Percentiles rank a stretch among this genome's conserved stretches.
phyloP scores from a whole-genome alignment of 2,329 filamentous ascomycete genomes.

The Hypoxylon sp. region DNA sequence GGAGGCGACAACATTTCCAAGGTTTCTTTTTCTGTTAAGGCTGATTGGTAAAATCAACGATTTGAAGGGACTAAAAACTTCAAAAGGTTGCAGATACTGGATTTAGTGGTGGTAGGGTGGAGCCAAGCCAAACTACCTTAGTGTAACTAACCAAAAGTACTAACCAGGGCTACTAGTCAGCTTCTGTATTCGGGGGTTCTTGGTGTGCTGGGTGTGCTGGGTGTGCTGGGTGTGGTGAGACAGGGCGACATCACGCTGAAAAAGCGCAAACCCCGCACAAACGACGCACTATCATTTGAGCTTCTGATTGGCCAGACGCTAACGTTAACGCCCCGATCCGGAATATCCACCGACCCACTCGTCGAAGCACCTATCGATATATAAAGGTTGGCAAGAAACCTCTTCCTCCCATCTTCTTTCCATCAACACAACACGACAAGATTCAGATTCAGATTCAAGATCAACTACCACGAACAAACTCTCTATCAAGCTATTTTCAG shows the following conservation, averaged over 20 bases:
- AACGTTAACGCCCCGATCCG: conserved; percentile 26
- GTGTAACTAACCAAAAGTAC: conserved; percentile 6
- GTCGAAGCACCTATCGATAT: conserved; percentile 19
- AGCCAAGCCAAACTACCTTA: conserved; percentile 17
- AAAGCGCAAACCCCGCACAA: conserved; percentile 44
- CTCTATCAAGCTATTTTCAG: conserved; percentile 1
- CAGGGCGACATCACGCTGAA: conserved; percentile 44
- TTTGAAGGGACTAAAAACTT: neutral
- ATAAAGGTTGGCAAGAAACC: conserved; percentile 27
- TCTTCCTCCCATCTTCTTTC: conserved; percentile 12
- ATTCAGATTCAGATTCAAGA: conserved; percentile 17
- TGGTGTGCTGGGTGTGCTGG: conserved; percentile 7
- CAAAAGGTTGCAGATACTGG: neutral
- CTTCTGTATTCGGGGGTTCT: neutral
- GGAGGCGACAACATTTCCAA: conserved; percentile 1
- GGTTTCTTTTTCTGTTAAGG: conserved; percentile 2
- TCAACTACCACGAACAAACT: conserved; percentile 4
- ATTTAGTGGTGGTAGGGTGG: neutral
- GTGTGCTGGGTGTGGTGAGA: conserved; percentile 38
- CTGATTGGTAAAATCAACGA: conserved; percentile 2
- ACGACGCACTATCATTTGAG: conserved; percentile 27
- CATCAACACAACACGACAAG: conserved; percentile 3
- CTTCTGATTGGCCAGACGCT: conserved; percentile 28
- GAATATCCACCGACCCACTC: conserved; percentile 31
- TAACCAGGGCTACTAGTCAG: conserved; percentile 1